A percentile compares a stretch with the other conserved stretches of the same genome.
Conservation (phyloP, 441 rosid genomes). For the Viola pubescens region DNA sequence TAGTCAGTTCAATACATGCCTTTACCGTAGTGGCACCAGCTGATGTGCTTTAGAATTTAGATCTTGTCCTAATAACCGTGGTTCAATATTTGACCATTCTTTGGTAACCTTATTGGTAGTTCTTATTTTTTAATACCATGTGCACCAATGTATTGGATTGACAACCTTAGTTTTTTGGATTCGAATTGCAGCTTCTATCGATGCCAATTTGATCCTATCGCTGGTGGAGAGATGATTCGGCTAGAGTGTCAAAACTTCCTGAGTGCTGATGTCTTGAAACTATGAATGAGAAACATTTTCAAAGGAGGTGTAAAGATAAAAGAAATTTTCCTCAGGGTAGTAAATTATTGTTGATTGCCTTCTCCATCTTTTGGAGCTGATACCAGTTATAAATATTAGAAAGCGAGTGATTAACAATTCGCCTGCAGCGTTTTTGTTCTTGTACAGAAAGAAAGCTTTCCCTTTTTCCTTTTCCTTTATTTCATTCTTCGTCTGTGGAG, state of each 20-base stretch:
- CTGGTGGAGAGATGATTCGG: slow-evolving; percentile 47
- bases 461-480: no score
- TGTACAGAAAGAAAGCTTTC: no score
- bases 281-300: background rate
- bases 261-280: slow-evolving; percentile 10
- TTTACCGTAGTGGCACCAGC: no score
- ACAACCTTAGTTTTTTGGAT: background rate
- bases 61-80: no score
- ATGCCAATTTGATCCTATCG: slow-evolving; percentile 36
- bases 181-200: slow-evolving; percentile 36
- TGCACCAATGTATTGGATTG: background rate
- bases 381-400: background rate
- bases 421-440: background rate
- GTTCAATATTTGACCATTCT: no score
- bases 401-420: background rate
- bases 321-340: background rate
- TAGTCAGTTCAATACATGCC: no score
- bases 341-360: no score
- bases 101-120: no score
- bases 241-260: slow-evolving; percentile 37
- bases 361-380: no score
- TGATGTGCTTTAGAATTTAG: no score
- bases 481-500: no score
- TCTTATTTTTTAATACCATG: background rate
- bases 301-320: background rate